Evolutionary conservation across 352 stramenopile species (phyloP).

Genomic region (Phytopythium oedochilum): DNA sequence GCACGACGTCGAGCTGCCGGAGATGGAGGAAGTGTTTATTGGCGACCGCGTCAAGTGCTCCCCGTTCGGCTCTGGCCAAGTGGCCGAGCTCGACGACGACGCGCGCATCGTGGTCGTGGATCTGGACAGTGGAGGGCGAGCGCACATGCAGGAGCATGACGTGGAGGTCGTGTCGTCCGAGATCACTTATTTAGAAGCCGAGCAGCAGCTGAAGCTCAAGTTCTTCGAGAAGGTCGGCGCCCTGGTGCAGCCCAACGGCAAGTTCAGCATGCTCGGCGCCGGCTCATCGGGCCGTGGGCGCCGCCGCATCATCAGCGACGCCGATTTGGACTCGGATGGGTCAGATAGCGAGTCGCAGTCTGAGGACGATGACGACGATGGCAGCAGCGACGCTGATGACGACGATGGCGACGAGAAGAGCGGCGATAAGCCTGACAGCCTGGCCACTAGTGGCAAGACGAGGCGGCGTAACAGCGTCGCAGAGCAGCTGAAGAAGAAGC

Average conservation of each 20-base stretch:
- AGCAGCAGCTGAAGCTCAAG: conserved; percentile 49
- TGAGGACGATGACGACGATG: conserved; percentile 25
- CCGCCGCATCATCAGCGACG: conserved; percentile 24
- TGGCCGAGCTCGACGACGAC: conserved; percentile 33
- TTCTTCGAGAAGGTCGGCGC: conserved; percentile 73
- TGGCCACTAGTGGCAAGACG: background rate
- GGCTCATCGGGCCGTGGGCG: conserved; percentile 5
- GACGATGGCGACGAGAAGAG: conserved; percentile 4
- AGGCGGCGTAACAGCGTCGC: conserved; percentile 7
- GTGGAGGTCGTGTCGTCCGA: conserved; percentile 51
- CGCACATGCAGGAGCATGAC: conserved; percentile 54
- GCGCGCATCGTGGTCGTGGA: conserved; percentile 39
- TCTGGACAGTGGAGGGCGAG: conserved; percentile 32
- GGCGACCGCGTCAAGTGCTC: conserved; percentile 45
- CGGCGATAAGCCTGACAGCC: conserved; percentile 1
- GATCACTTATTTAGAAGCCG: conserved; percentile 42
- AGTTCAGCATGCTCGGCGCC: conserved; percentile 25
- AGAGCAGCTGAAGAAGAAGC: conserved; percentile 40
- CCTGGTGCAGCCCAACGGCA: conserved; percentile 47
- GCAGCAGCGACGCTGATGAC: conserved; percentile 12
- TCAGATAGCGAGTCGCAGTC: conserved; percentile 16
- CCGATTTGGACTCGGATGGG: conserved; percentile 27
- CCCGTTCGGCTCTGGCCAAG: conserved; percentile 36
- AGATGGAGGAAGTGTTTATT: conserved; percentile 59
- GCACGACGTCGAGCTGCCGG: conserved; percentile 35